Base-by-base conservation (phyloP, 2,329 filamentous ascomycete species). In the Fulvia fulva region DNA sequence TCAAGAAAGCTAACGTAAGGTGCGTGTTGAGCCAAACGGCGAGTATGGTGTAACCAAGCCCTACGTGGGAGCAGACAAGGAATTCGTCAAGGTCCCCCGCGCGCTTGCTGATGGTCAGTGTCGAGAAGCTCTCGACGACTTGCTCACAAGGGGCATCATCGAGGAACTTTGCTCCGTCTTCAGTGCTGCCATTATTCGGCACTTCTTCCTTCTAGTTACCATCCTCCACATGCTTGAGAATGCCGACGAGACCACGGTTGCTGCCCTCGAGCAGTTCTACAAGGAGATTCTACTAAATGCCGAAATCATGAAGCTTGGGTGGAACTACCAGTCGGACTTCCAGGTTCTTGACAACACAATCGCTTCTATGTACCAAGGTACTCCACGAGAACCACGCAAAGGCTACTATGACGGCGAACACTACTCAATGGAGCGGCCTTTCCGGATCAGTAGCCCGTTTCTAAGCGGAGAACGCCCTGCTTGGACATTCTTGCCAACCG, bases 141-240 rank as follows among this genome's bases (percentile, higher is more conserved):
- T 44, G 34, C 25, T 51, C 22, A 28, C n/a, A 5, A 19, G 19
- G 2, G 54, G 46, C 32, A 30, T 51, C 23, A 11, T 45, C 5
- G 54, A 56, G 32, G 30, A 51, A 22, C 21, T 56, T 11, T 22
- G 26, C 21, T 56, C 54, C 1, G 45, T 51, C 11, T 22, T 56
- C 22, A 56, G 30, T 14, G n/a, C 41, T 14, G 32, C 51, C 6
- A 32, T 58, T 12, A 51, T 43, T 11, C 11, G 32, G 12, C 46
- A 56, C 37, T 45, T 51, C 44, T 45, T 14, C 9, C 44, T 58
- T 5, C 14, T 49, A 14, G 30, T 58, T 2, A 54, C 55, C 41
- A 22, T 58, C 43, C 4, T 55, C 2, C 56, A 58, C 11, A 58
- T 55, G 51, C n/a, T 58, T 5, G 51, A 58, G 51, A 46, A 50